Evolutionary conservation across 805 yeast genomes (phyloP), one percentile per base, ranked within the genome.

Genomic region (Zygoascus biomembranicola): DNA sequence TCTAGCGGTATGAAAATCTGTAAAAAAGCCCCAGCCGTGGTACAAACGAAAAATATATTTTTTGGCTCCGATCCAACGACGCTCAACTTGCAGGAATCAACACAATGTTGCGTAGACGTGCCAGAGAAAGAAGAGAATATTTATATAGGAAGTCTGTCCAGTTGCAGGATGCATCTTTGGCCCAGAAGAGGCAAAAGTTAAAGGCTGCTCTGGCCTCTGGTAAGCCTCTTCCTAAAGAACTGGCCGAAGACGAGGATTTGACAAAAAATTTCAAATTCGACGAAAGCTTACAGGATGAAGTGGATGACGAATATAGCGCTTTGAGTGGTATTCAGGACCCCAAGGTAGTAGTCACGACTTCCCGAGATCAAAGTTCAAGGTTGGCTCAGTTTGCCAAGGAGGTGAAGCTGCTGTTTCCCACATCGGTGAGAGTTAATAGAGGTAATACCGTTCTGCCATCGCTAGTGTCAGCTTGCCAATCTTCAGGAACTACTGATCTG

Each of bases 101-200:
- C 16, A 49, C 47, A 18, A 32, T 66, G 97, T 71, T 89, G 53
- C 81, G 99, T 70, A 81, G 89, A 74, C 96, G 92, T 66, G 97
- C 98, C 8, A 82, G 99, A 72, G 97, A 94, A 69, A 80, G 99
- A 73, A 81, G 95, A 69, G 98, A 94, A 65, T 94, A 90, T 64
- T 75, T 94, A 28, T 94, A 87, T 73, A 79, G 89, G 50, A 90
- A 90, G 67, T 87, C 97, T 0, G 81, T 87, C 50, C 94, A 89
- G 66, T 77, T 92, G 37, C 96, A 94, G 67, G 98, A 94, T 59
- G 85, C 96, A 10, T 80, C 85, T 20, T 76, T 86, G 45, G 85
- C 85, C 18, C 92, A 87, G 64, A 92, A 92, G 68, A 77, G 98
- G 60, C 95, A 86, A 65, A 86, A 84, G 62, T 74, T 94, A 43